A percentile compares a stretch with the other conserved stretches of the same genome.
These are phyloP conservation scores for Nicotiana tabacum DNA, from an alignment of 257 asterid species.

Conservation along the genomic window DNA sequence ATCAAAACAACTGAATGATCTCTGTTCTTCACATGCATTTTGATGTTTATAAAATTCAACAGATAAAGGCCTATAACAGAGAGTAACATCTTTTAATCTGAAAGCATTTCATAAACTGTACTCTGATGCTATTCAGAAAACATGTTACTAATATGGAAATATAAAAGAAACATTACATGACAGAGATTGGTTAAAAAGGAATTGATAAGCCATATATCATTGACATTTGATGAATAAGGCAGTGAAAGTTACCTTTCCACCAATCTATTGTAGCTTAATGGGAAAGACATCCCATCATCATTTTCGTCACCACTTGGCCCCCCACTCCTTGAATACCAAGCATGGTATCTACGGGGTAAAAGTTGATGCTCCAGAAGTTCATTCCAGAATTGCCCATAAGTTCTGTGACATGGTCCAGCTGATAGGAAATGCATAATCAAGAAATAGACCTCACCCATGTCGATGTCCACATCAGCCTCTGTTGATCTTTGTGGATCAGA, in stretches of 20 bases:
- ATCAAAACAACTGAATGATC: background rate
- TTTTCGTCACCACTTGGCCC: conserved; percentile 69
- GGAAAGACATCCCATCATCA: conserved; percentile 88
- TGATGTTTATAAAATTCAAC: background rate
- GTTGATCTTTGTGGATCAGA: conserved; percentile 41
- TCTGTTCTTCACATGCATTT: background rate
- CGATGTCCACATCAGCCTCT: conserved; percentile 65
- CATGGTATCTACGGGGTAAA: conserved; percentile 93
- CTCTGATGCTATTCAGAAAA: background rate
- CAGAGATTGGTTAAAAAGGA: background rate
- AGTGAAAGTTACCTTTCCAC: conserved; percentile 61
- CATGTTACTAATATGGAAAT: background rate
- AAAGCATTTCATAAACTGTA: background rate
- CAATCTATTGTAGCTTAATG: conserved; percentile 70
- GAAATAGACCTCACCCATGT: conserved; percentile 87
- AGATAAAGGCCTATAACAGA: conserved; percentile 3
- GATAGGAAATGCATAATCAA: conserved; percentile 97
- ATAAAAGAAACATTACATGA: background rate
- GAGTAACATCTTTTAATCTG: conserved; percentile 4
- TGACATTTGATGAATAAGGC: background rate
- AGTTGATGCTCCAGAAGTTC: conserved; percentile 98
- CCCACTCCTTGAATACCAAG: conserved; percentile 91
- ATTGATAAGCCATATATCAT: background rate
- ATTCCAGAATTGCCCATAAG: conserved; percentile 91
- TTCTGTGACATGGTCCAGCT: conserved; percentile 92